Percentiles rank a stretch among this genome's conserved stretches.
Evolutionary conservation across 2,329 filamentous ascomycete genomes (phyloP).

Genomic region (Xylariaceae sp.): DNA sequence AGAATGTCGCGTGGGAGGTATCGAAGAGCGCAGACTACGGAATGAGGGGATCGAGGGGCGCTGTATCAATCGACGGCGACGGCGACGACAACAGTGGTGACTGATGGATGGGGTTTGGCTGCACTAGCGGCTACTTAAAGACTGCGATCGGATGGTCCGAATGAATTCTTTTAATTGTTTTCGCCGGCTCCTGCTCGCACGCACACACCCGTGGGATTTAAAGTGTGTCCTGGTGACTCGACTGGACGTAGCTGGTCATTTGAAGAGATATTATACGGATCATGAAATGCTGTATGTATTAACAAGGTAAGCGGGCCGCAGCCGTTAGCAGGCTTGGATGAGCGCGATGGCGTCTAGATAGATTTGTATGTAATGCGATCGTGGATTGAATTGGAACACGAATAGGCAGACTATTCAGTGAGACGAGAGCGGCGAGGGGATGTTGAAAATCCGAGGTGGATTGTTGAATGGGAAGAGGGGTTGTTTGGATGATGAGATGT

Average conservation of each 20-base stretch:
- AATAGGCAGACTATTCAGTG: constrained; percentile 12
- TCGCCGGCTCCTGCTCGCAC: constrained; percentile 53
- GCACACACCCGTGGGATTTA: constrained; percentile 62
- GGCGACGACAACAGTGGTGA: constrained; percentile 6
- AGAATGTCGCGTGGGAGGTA: constrained; percentile 28
- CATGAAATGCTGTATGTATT: constrained; percentile 46
- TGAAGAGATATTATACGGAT: constrained; percentile 47
- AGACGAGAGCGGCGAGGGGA: constrained; percentile 21
- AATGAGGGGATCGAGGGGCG: constrained; percentile 10
- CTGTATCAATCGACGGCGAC: constrained; percentile 20
- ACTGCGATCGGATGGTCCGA: constrained; percentile 20
- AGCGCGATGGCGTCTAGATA: constrained; percentile 8
- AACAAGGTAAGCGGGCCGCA: constrained; percentile 35
- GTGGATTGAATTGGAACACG: constrained; percentile 20
- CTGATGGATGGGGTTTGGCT: constrained; percentile 12
- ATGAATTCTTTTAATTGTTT: constrained; percentile 46
- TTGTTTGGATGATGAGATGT: constrained; percentile 24
- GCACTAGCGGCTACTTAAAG: constrained; percentile 18
- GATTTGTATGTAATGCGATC: constrained; percentile 30
- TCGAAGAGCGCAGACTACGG: constrained; percentile 14
- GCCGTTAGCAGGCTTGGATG: constrained; percentile 29
- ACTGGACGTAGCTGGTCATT: constrained; percentile 47
- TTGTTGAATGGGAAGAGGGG: constrained; percentile 28
- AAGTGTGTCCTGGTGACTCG: constrained; percentile 60
- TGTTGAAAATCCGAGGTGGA: constrained; percentile 22